Evolutionary conservation across 306 rosid genomes (phyloP).

Genomic region (Clitoria ternatea): DNA sequence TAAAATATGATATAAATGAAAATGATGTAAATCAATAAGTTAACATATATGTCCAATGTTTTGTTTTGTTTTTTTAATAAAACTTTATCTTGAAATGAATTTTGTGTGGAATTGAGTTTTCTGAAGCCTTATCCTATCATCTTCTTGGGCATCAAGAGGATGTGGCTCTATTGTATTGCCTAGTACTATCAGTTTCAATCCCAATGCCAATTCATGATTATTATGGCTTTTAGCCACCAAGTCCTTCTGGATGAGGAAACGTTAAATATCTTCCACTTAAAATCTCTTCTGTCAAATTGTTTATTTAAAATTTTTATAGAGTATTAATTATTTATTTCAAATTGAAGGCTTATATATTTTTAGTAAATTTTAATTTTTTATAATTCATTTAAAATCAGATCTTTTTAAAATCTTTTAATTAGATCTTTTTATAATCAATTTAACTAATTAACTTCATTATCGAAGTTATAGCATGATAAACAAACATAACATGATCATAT

Average conservation of each 20-base stretch:
- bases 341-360: no score
- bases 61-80: neutral
- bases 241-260: neutral
- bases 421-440: no score
- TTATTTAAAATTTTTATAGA: no score
- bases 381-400: no score
- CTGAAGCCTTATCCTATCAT: conserved; percentile 60
- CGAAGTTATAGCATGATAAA: no score
- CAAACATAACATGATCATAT: no score
- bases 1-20: conserved; percentile 28
- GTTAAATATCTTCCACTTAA: neutral
- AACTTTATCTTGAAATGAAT: neutral
- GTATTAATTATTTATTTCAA: no score
- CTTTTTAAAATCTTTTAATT: no score
- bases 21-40: conserved; percentile 28
- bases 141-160: conserved; percentile 32
- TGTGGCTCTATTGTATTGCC: conserved; percentile 42
- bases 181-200: neutral
- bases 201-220: neutral
- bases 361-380: no score
- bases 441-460: no score
- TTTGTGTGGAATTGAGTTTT: conserved; percentile 52
- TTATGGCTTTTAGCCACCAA: neutral
- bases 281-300: no score
- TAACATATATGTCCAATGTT: conserved; percentile 30